Conservation (phyloP, 2,329 filamentous ascomycete genomes). For the Nemania sp. region DNA sequence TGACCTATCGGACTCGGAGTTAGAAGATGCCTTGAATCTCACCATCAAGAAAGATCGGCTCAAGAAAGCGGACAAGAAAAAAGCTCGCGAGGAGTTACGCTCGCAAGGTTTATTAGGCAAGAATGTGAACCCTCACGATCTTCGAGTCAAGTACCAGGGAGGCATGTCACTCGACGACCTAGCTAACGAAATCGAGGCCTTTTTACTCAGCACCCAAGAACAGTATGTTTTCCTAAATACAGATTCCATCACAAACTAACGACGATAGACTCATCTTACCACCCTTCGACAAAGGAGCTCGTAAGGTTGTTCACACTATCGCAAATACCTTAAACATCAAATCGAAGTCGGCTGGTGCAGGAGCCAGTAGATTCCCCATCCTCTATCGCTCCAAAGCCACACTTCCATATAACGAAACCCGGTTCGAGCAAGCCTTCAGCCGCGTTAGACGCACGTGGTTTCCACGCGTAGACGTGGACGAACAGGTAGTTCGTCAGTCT, state of each 20-base stretch:
- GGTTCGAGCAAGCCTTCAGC: conserved; percentile 54
- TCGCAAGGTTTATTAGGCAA: conserved; percentile 68
- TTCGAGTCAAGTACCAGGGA: conserved; percentile 71
- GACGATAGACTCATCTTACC: conserved; percentile 69
- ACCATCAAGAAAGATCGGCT: conserved; percentile 70
- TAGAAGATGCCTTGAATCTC: conserved; percentile 62
- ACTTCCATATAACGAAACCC: conserved; percentile 59
- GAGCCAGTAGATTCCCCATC: conserved; percentile 73
- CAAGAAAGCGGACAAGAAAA: conserved; percentile 73
- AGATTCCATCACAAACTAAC: conserved; percentile 16
- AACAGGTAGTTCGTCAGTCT: conserved; percentile 36
- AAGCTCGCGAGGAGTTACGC: conserved; percentile 70
- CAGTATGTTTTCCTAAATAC: conserved; percentile 55
- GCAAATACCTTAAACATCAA: conserved; percentile 76
- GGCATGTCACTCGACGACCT: conserved; percentile 75
- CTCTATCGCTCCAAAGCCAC: conserved; percentile 77
- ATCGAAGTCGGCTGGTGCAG: conserved; percentile 81
- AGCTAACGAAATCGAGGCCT: conserved; percentile 71
- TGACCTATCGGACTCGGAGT: conserved; percentile 67
- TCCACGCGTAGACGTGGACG: conserved; percentile 53
- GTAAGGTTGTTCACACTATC: conserved; percentile 80
- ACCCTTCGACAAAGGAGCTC: conserved; percentile 78
- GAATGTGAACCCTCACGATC: conserved; percentile 57
- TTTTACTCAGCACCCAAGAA: conserved; percentile 66
- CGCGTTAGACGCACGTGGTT: conserved; percentile 60